Evolutionary conservation across 371 early-diverging fungal species (phyloP).

Genomic region (Sporodiniella umbellata): DNA sequence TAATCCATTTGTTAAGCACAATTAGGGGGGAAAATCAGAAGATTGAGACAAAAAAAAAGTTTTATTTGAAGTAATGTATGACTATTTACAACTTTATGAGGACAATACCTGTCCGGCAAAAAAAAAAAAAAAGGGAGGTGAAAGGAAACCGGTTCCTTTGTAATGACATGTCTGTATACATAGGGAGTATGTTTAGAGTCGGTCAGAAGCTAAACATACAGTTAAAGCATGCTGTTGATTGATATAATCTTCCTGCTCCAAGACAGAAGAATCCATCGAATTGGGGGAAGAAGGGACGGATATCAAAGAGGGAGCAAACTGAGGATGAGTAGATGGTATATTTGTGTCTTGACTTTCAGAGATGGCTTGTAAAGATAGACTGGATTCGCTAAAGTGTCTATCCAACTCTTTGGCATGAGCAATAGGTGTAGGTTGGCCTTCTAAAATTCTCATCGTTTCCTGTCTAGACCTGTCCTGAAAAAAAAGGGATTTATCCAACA

Average conservation of each 20-base stretch:
- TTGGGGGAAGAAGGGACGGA: constrained; percentile 42
- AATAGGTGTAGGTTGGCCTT: constrained; percentile 19
- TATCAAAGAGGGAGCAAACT: constrained; percentile 29
- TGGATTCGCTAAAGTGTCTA: neutral
- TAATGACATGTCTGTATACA: neutral
- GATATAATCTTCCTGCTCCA: constrained; percentile 9
- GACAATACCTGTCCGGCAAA: no score
- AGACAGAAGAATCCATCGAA: constrained; percentile 25
- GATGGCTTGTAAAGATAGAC: neutral
- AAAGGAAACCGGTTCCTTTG: neutral
- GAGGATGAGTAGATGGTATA: constrained; percentile 21
- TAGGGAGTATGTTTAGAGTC: no score
- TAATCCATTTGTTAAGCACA: no score
- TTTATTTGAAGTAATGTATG: no score
- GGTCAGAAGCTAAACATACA: neutral
- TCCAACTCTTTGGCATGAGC: constrained; percentile 6
- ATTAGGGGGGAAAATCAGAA: no score
- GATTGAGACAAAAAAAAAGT: no score
- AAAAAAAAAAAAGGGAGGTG: constrained; percentile 8
- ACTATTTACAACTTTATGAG: no score
- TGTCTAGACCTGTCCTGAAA: constrained; percentile 12
- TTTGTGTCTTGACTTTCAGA: constrained; percentile 7
- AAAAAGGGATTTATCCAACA: neutral
- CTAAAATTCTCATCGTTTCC: constrained; percentile 28
- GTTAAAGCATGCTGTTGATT: neutral